A percentile compares a stretch with the other conserved stretches of the same genome.
These are phyloP conservation scores for Benincasa hispida DNA, from an alignment of 306 rosid species.

Conservation along the genomic window DNA sequence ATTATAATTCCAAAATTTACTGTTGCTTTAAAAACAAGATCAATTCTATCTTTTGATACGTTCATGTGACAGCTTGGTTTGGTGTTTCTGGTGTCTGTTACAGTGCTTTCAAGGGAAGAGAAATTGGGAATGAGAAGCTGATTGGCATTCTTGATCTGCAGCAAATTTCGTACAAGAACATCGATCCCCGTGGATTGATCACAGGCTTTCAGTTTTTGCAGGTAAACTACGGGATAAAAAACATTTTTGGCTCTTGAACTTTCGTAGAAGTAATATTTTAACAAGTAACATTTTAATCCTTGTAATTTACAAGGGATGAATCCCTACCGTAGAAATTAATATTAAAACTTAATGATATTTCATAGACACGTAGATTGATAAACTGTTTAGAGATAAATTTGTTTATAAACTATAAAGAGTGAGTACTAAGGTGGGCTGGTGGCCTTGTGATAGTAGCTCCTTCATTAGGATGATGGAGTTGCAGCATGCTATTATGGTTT, in stretches of 20 bases:
- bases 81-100: conserved; percentile 14
- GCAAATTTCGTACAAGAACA: conserved; percentile 40
- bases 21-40: not conserved
- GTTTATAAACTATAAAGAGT: too few relatives aligned
- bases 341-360: too few relatives aligned
- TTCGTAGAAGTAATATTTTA: not conserved
- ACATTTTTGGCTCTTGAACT: not conserved
- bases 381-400: too few relatives aligned
- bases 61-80: not conserved
- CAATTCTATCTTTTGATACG: not conserved
- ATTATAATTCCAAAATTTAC: not conserved
- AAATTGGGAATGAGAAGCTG: conserved; percentile 74
- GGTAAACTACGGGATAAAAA: conserved; percentile 20
- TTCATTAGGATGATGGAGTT: too few relatives aligned
- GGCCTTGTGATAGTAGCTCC: too few relatives aligned
- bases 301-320: too few relatives aligned
- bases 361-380: too few relatives aligned
- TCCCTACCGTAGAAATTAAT: too few relatives aligned
- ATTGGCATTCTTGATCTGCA: conserved; percentile 67
- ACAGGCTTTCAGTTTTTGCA: conserved; percentile 87
- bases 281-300: too few relatives aligned
- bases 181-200: conserved; percentile 70
- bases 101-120: conserved; percentile 65
- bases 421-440: too few relatives aligned
- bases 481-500: too few relatives aligned